A percentile compares a stretch with the other conserved stretches of the same genome.
These are phyloP conservation scores for Glycine soja DNA, from an alignment of 306 rosid genomes.

Conservation along the genomic window DNA sequence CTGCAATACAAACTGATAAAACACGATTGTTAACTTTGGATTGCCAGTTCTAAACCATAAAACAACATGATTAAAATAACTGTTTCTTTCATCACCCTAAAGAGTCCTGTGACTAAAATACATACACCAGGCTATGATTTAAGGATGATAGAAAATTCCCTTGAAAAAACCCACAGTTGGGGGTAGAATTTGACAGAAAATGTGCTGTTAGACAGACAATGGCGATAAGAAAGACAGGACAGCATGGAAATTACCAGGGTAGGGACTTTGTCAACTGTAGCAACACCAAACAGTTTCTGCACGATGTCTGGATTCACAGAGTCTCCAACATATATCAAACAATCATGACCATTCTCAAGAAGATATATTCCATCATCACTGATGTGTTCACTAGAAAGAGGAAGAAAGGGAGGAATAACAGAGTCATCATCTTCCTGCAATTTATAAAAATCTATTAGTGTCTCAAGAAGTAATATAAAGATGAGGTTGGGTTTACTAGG, in stretches of 20 bases:
- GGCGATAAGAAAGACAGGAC: neutral
- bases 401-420: slow-evolving; percentile 77
- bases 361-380: slow-evolving; percentile 88
- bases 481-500: slow-evolving; percentile 24
- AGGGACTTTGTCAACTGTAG: slow-evolving; percentile 77
- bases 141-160: slow-evolving; percentile 19
- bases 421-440: slow-evolving; percentile 76
- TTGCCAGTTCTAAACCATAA: slow-evolving; percentile 30
- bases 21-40: slow-evolving; percentile 26
- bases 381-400: slow-evolving; percentile 90
- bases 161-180: slow-evolving; percentile 16
- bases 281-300: slow-evolving; percentile 75
- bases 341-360: slow-evolving; percentile 92
- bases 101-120: neutral
- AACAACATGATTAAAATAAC: neutral
- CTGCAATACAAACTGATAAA: slow-evolving; percentile 80
- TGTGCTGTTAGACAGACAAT: slow-evolving; percentile 19
- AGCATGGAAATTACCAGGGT: slow-evolving; percentile 65
- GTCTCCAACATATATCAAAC: slow-evolving; percentile 84
- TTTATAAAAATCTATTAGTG: slow-evolving; percentile 24
- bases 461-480: slow-evolving; percentile 31
- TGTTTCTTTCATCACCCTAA: neutral
- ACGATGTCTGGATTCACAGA: slow-evolving; percentile 65
- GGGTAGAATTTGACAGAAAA: slow-evolving; percentile 26
- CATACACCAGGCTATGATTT: neutral